Base-by-base conservation (phyloP, 2,329 filamentous ascomycete species). In the Calonectria pauciramosa region DNA sequence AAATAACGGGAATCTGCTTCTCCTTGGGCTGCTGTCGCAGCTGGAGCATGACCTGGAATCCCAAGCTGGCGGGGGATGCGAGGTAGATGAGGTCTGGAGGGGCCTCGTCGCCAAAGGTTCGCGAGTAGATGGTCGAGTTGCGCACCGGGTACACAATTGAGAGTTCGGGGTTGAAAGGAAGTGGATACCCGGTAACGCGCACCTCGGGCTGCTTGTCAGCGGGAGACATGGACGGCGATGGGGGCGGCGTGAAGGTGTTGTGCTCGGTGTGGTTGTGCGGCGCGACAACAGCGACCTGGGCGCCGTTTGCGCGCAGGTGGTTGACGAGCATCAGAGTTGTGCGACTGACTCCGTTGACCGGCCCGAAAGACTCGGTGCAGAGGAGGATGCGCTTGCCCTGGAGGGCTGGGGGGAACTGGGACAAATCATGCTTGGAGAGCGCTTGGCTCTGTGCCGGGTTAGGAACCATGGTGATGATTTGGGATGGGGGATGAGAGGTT, bases 1-100 rank as follows among this genome's bases (percentile, higher is more conserved):
- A 90, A 54, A 94, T 87, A 2, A 93, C 86, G 3, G 90, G 90
- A 1, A 92, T 89, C 52, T 91, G 91, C 11, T 87, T 86, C 38
- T 89, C 85, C 28, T 82, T 82, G 18, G 87, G 85, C 69, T 93
- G 88, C 77, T 93, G 92, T 56, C 91, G 89, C 66, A 94, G 85
- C 81, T 94, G 92, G n/a, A 94, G 86, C 84, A 94, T 88, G 70
- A 94, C 90, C 76, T 94, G 93, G 79, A 94, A 94, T 5, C 93
- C 93, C 3, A 94, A 85, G 7, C 91, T 93, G 2, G 93, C 93
- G 0, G 93, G 93, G 54, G 91, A 93, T 2, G 93, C 93, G 16
- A 94, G 86, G 79, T 94, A 94, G 79, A 94, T 91, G 49, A 94
- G 84, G 79, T 94, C 93, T 0, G 93, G 93, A 3, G 86, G 85